These are phyloP conservation scores for Fusarium bactridioides DNA, from an alignment of 2,329 filamentous ascomycete genomes.

Conservation along the genomic window DNA sequence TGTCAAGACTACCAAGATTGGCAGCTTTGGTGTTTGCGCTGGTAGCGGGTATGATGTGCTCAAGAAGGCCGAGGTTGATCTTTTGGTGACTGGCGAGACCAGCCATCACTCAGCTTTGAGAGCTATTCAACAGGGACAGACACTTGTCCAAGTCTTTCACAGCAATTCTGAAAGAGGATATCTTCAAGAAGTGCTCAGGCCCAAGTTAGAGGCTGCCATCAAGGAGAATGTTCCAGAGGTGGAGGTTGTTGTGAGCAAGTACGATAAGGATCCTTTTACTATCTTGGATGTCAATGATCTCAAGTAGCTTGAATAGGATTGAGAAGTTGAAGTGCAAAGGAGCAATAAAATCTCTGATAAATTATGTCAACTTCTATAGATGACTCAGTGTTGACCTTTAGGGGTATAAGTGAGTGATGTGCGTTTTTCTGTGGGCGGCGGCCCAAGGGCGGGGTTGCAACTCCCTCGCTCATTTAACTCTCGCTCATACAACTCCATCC, in stretches of 20 bases:
- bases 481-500: no score
- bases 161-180: conserved; percentile 92
- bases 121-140: conserved; percentile 83
- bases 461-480: no score
- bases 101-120: conserved; percentile 91
- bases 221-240: conserved; percentile 58
- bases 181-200: conserved; percentile 73
- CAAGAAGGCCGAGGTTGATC: conserved; percentile 73
- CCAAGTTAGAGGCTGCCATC: conserved; percentile 68
- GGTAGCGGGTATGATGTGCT: conserved; percentile 86
- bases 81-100: conserved; percentile 92
- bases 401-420: background rate
- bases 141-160: conserved; percentile 87
- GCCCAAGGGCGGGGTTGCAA: no score
- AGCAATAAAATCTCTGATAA: no score
- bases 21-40: conserved; percentile 84
- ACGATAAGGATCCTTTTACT: conserved; percentile 87
- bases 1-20: conserved; percentile 56
- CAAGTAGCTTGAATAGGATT: conserved; percentile 16
- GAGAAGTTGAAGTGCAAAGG: background rate
- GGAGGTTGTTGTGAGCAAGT: conserved; percentile 76
- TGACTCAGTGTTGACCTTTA: background rate
- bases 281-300: conserved; percentile 66
- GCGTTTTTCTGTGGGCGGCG: background rate
- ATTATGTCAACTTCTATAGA: background rate